Evolutionary conservation across 164 flowering plant species (phyloP).

Genomic region (Dillenia turbinata): DNA sequence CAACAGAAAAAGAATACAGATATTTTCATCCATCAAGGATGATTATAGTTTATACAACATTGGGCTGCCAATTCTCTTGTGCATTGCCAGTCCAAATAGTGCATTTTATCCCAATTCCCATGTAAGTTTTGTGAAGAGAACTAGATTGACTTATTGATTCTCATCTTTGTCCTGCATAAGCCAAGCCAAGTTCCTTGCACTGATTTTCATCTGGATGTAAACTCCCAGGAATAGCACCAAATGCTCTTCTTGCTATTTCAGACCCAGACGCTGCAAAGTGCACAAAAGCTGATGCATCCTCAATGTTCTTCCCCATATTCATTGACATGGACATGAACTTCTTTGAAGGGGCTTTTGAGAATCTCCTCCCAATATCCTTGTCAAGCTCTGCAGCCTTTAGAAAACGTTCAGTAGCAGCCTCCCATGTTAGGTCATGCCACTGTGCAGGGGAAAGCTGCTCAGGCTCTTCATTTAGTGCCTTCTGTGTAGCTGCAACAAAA

Average conservation of each 20-base stretch:
- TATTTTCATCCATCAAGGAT: no score
- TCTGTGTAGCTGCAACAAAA: constrained; percentile 46
- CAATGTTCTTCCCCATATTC: constrained; percentile 40
- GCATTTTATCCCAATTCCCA: no score
- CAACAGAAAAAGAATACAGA: no score
- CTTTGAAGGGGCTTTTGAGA: constrained; percentile 16
- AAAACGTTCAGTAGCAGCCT: constrained; percentile 84
- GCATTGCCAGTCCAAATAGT: no score
- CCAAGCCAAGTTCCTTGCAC: constrained; percentile 67
- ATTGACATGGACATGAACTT: constrained; percentile 52
- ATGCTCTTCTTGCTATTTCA: constrained; percentile 48
- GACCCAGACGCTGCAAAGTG: constrained; percentile 59
- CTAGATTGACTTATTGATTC: background rate
- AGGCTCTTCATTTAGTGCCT: constrained; percentile 64
- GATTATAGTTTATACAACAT: no score
- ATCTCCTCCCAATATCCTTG: constrained; percentile 10
- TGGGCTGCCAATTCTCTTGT: no score
- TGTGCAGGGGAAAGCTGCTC: constrained; percentile 47
- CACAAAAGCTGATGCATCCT: constrained; percentile 68
- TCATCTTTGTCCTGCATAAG: constrained; percentile 18
- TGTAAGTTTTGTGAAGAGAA: no score
- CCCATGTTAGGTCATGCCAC: constrained; percentile 84
- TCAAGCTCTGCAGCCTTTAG: constrained; percentile 51
- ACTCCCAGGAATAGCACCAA: constrained; percentile 75
- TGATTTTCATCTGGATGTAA: constrained; percentile 76